Evolutionary conservation across 2,329 filamentous ascomycete genomes (phyloP), one percentile per base, ranked within the genome.

Genomic region (Huntiella bhutanensis): DNA sequence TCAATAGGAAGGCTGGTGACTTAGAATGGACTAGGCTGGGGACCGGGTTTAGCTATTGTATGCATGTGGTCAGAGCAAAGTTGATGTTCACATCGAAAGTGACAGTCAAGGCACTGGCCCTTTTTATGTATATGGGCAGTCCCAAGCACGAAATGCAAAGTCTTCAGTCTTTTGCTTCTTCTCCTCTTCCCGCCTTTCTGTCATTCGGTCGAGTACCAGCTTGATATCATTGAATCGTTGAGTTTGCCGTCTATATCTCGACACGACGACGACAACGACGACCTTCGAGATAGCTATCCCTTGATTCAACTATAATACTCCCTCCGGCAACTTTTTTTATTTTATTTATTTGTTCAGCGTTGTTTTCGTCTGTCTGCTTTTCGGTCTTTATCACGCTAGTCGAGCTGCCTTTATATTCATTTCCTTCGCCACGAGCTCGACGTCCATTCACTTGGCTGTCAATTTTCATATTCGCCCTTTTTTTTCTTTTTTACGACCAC

Each of bases 381-480:
- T 19, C 17, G 17, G 41, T 13, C 35, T 42, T 37, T 44, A 35
- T 13, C n/a, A 17, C 38, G 34, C 22, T n/a, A 45, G 42, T 49
- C 33, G 47, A 48, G 47, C 33, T 42, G 22, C 41, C 34, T 36
- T 46, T 35, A 28, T 28, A 28, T 28, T 28, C 22, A 7, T 43
- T 39, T 33, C 16, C 36, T 33, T 35, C n/a, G n/a, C 45, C 15
- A 38, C 37, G 16, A 33, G 39, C 43, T 40, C 51, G 40, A 43
- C 47, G 47, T 48, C 46, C 46, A 40, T 43, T 49, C 49, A 47
- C 36, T 51, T 49, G 33, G 43, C 32, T 33, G 40, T 42, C 22
- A 2, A 13, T 37, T 17, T 38, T 16, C 13, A 38, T 46, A 32
- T 19, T 41, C 37, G 11, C 15, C 36, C 32, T 46, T 37, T 44